Conservation (phyloP, 495 filamentous ascomycete species). For the Aspergillus incahuasiensis region DNA sequence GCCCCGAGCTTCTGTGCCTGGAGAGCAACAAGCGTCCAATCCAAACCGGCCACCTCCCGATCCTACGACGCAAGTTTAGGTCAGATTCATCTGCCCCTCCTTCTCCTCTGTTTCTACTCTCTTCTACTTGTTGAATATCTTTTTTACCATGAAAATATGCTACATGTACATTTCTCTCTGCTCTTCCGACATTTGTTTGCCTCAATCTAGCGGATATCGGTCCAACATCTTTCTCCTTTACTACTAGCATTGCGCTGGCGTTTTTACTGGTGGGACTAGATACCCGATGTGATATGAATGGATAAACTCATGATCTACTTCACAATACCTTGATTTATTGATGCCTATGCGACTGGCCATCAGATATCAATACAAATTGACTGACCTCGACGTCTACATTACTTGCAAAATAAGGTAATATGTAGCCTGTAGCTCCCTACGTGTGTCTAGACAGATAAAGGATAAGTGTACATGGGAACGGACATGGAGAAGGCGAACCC, state of each 20-base stretch:
- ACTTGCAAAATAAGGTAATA: too few relatives aligned
- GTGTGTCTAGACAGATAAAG: too few relatives aligned
- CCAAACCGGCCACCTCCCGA: too few relatives aligned
- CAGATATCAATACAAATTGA: too few relatives aligned
- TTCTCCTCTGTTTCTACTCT: not conserved
- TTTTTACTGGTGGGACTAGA: not conserved
- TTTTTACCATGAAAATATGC: not conserved
- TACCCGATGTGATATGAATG: conserved; percentile 1
- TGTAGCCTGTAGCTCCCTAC: too few relatives aligned
- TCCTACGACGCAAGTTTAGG: too few relatives aligned
- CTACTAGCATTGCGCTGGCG: conserved; percentile 1
- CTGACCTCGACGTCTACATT: too few relatives aligned
- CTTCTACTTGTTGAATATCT: not conserved
- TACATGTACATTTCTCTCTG: not conserved
- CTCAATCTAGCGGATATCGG: not conserved
- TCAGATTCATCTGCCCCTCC: not conserved
- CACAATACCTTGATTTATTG: too few relatives aligned
- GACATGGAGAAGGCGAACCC: too few relatives aligned
- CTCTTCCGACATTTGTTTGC: not conserved
- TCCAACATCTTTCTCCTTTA: not conserved
- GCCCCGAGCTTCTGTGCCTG: not conserved
- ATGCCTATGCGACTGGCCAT: too few relatives aligned
- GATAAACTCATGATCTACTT: not conserved
- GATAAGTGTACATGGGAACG: too few relatives aligned
- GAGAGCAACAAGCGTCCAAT: not conserved